Base-by-base conservation (phyloP, 2,329 filamentous ascomycete species). In the Acrodontium crateriforme region DNA sequence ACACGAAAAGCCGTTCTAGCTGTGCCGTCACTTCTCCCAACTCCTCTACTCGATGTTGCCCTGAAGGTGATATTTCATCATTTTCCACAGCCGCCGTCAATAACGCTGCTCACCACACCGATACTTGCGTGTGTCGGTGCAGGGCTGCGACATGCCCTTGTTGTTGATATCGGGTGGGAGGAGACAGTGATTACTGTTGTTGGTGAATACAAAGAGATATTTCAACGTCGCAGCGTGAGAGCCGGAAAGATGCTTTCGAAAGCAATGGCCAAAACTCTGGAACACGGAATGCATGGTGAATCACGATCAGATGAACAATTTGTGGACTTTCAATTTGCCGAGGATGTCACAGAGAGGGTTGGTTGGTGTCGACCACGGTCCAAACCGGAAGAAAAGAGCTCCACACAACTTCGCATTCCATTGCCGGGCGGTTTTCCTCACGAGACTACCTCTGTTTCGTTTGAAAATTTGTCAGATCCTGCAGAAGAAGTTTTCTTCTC, bases 121-220 rank as follows among this genome's bases (percentile, higher is more conserved):
- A 68, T 83, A 12, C 76, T 89, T 54, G 65, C 74, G 2, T 64
- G 78, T 5, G 69, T 85, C 3, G 78, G 78, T 6, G 84, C 85
- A 5, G 89, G 89, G 1, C 60, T 92, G 21, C 74, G 89, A 9
- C 82, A 81, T n/a, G 83, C 78, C 1, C 54, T 98, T 22, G 72
- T 95, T 1, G 65, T 98, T 19, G 84, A 98, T 47, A 67, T 98
- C 35, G 89, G 87, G 23, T 98, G 89, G 89, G 68, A 74, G 22
- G 89, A 95, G 54, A 92, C 85, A 0, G 69, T 77, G 1, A 71
- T 91, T 13, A 92, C 83, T 1, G 79, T 76, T 5, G 67, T 95
- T 5, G 95, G 85, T 48, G 89, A 98, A 55, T 93, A 84, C 51
- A 75, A 81, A 29, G 84, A 92, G 50, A 71, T 93, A 2, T 63